Evolutionary conservation across 2,329 filamentous ascomycete species (phyloP).

Genomic region (Colletotrichum acutatum): DNA sequence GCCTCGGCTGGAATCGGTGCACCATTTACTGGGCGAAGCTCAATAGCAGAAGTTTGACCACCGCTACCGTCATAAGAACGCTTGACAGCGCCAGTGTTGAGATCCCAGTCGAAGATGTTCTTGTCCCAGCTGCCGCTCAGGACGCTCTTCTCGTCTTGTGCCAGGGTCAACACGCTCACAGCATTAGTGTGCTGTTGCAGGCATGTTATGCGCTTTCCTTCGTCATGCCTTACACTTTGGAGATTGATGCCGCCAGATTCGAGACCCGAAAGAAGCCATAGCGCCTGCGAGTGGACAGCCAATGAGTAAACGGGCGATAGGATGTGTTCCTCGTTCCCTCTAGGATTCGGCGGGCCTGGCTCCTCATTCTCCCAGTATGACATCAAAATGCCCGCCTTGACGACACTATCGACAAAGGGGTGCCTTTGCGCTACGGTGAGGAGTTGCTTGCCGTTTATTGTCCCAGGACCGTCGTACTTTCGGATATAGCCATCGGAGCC

Average conservation of each 20-base stretch:
- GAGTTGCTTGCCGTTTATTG: constrained; percentile 92
- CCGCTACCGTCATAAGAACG: constrained; percentile 82
- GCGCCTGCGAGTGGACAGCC: constrained; percentile 86
- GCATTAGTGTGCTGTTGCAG: constrained; percentile 89
- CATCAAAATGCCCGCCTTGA: constrained; percentile 92
- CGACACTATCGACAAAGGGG: constrained; percentile 96
- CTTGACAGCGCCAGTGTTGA: constrained; percentile 84
- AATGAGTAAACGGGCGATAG: constrained; percentile 95
- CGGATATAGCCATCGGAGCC: constrained; percentile 95
- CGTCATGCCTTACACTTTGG: constrained; percentile 92
- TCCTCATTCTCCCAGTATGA: constrained; percentile 99
- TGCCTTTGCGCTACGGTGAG: constrained; percentile 95
- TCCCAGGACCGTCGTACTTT: constrained; percentile 95
- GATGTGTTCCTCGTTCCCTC: constrained; percentile 67
- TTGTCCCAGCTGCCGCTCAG: constrained; percentile 98
- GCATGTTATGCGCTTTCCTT: constrained; percentile 87
- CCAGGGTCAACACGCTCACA: constrained; percentile 85
- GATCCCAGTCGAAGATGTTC: constrained; percentile 91
- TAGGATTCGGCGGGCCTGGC: constrained; percentile 53
- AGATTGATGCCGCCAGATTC: constrained; percentile 94
- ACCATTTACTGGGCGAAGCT: constrained; percentile 82
- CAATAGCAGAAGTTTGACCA: constrained; percentile 88
- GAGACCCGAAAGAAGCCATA: constrained; percentile 91
- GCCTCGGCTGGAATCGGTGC: constrained; percentile 81
- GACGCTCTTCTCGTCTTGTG: constrained; percentile 86